Evolutionary conservation across 2,329 filamentous ascomycete species (phyloP).

Genomic region (Ceratocystis alfenasii): DNA sequence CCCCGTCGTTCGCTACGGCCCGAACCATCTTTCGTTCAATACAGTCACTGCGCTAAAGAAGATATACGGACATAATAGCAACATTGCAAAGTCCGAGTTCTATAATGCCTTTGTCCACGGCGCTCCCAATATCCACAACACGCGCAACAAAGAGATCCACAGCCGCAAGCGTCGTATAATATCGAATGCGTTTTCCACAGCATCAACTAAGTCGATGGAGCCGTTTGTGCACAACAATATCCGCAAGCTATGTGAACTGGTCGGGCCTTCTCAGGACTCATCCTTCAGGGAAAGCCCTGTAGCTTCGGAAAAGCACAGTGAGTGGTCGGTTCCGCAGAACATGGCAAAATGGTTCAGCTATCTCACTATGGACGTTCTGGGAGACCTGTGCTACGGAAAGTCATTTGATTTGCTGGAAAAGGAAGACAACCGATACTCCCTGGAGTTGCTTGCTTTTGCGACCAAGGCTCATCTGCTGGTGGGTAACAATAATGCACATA

Average conservation of each 20-base stretch:
- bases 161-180: conserved; percentile 60
- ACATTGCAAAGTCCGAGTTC: conserved; percentile 57
- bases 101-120: conserved; percentile 63
- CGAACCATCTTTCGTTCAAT: conserved; percentile 69
- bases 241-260: conserved; percentile 51
- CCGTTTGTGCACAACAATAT: conserved; percentile 54
- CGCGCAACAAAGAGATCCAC: conserved; percentile 55
- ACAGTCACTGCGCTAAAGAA: conserved; percentile 53
- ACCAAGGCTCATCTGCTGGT: conserved; percentile 58
- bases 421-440: conserved; percentile 51
- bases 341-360: conserved; percentile 54
- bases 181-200: conserved; percentile 58
- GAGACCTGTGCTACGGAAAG: conserved; percentile 50
- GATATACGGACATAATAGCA: conserved; percentile 50
- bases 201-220: conserved; percentile 56
- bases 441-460: conserved; percentile 54
- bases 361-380: conserved; percentile 51
- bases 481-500: conserved; percentile 27
- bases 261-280: conserved; percentile 32
- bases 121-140: conserved; percentile 60
- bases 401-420: conserved; percentile 49
- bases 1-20: conserved; percentile 62
- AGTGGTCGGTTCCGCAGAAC: conserved; percentile 46
- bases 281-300: too few relatives aligned
- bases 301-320: conserved; percentile 27